Percentiles rank a stretch among this genome's conserved stretches.
Conservation (phyloP, 768 basidiomycete genomes). For the Rhizopogon salebrosus region DNA sequence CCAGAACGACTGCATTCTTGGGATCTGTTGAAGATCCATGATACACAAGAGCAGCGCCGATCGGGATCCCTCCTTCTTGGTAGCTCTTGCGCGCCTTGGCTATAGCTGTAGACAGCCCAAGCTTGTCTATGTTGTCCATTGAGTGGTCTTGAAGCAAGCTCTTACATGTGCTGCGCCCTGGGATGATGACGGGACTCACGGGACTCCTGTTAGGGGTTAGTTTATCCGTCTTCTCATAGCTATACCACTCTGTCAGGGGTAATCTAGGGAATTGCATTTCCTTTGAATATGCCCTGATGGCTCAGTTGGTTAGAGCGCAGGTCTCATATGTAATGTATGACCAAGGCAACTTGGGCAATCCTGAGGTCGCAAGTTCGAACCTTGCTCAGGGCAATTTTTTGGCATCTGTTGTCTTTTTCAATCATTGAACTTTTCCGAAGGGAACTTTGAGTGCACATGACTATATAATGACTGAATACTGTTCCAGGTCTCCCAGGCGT, state of each 20-base stretch:
- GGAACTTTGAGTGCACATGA: too few relatives aligned
- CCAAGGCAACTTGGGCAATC: constrained; percentile 32
- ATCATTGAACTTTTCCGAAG: too few relatives aligned
- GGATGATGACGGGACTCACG: background rate
- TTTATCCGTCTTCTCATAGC: background rate
- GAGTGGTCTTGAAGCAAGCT: background rate
- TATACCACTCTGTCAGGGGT: too few relatives aligned
- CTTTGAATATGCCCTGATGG: constrained; percentile 27
- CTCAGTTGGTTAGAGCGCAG: constrained; percentile 54
- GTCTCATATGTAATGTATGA: constrained; percentile 42
- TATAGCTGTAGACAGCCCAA: constrained; percentile 29
- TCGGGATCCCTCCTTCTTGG: constrained; percentile 55
- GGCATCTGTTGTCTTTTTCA: constrained; percentile 2
- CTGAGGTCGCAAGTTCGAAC: constrained; percentile 60
- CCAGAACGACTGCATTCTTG: constrained; percentile 26
- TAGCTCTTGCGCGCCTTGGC: constrained; percentile 42
- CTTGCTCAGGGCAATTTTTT: constrained; percentile 44
- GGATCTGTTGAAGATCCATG: constrained; percentile 13
- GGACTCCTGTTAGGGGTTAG: background rate
- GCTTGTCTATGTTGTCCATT: constrained; percentile 18
- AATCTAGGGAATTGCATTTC: too few relatives aligned
- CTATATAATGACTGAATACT: too few relatives aligned
- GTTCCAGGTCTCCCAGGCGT: too few relatives aligned
- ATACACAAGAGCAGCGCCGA: constrained; percentile 47
- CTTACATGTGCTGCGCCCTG: background rate